Base-by-base conservation (phyloP, 2,329 filamentous ascomycete species). In the Trichophyton schoenleinii region DNA sequence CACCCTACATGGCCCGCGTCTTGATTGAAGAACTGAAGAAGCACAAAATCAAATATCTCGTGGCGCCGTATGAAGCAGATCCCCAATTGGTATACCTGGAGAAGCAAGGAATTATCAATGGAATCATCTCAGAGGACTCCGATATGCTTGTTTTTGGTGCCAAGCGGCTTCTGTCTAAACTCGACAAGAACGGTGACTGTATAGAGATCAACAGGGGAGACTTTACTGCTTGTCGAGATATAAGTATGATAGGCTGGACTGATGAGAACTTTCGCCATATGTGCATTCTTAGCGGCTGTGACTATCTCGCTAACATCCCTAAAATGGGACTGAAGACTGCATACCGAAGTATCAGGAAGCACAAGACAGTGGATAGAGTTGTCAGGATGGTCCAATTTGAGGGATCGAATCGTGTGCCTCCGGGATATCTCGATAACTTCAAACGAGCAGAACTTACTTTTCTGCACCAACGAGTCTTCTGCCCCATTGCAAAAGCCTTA, bases 41-140 rank as follows among this genome's bases (percentile, higher is more conserved):
- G 68, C 78, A 86, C 69, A 81, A 84, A 44, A 81, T 99, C 15
- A 83, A 89, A 62, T 97, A 96, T 71, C 81, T 99, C 61, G 95
- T 99, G 18, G 94, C 94, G 0, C 94, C 94, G 0, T 99, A 96
- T 74, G 94, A 99, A 78, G 94, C 94, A 55, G 94, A 99, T 73
- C 87, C 92, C n/a, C 92, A 99, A 73, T 81, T 99, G 68, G 91
- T 91, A 28, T 99, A 97, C 70, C 81, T 99, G 42, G 94, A 99
- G 74, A 85, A 86, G 58, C 83, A 89, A 63, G 92, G 92, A 0
- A 78, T 91, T 58, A 87, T 96, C 67, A 79, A 86, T 67, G 95
- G 90, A 28, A 95, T 99, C 65, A 77, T 99, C 41, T 96, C 94
- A 0, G 94, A 99, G 71, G 94, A 99, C 72, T 99, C 94, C 0